phyloP scores from a whole-genome alignment of 179 eudicot species.

The Actinidia arguta region DNA sequence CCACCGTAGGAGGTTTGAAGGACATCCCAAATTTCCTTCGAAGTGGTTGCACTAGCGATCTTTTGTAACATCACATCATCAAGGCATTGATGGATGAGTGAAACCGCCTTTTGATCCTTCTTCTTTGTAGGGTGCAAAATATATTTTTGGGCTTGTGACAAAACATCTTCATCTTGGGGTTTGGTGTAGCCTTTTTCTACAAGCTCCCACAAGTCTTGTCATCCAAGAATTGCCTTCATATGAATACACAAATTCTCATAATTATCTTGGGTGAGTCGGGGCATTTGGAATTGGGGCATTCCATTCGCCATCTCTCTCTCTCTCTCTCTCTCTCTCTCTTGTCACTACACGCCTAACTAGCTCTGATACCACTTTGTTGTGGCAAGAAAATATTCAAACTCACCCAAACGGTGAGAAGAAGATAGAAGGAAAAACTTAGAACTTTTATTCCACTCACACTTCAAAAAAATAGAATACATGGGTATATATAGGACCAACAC shows the following conservation, averaged over 20 bases:
- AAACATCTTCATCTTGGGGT: neutral
- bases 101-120: neutral
- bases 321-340: no score
- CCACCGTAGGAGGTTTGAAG: conserved; percentile 1
- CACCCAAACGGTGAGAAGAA: neutral
- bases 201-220: neutral
- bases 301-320: neutral
- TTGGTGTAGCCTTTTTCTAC: neutral
- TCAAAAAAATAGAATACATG: no score
- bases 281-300: neutral
- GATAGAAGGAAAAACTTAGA: no score
- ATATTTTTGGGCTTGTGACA: neutral
- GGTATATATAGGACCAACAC: neutral
- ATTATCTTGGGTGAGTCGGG: neutral
- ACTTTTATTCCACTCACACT: no score
- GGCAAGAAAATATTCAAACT: neutral
- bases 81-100: neutral
- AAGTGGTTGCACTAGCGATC: neutral
- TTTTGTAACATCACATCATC: neutral
- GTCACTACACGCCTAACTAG: neutral
- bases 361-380: neutral
- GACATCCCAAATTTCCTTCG: neutral
- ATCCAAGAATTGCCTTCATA: neutral
- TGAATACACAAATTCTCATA: neutral
- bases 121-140: neutral